phyloP scores from a whole-genome alignment of 768 basidiomycete species.

The Phlebiopsis gigantea region DNA sequence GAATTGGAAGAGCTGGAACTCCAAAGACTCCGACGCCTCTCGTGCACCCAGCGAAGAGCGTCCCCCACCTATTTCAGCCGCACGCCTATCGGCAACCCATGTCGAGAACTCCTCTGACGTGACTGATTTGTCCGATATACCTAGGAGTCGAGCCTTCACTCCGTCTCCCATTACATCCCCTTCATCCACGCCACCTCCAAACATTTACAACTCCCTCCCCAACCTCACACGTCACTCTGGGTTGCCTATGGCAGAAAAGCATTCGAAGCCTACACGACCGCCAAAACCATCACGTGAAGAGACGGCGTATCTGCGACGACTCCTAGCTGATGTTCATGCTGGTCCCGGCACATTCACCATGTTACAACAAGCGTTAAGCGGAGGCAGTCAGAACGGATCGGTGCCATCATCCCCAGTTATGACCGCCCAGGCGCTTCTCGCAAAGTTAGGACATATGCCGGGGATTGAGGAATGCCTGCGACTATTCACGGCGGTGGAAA shows the following conservation, averaged over 20 bases:
- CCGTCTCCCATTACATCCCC: not conserved
- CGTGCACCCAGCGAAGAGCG: conserved; percentile 11
- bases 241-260: not conserved
- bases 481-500: conserved; percentile 90
- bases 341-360: conserved; percentile 45
- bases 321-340: conserved; percentile 59
- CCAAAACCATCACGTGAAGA: conserved; percentile 56
- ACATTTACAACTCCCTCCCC: not conserved
- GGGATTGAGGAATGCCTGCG: conserved; percentile 76
- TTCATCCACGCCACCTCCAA: not conserved
- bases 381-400: conserved; percentile 14
- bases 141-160: not conserved
- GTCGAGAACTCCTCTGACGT: not conserved
- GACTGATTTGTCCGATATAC: not conserved
- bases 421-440: conserved; percentile 35
- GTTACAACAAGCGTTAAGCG: conserved; percentile 32
- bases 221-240: not conserved
- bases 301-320: conserved; percentile 58
- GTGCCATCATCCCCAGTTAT: conserved; percentile 22
- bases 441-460: conserved; percentile 44
- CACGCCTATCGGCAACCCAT: not conserved
- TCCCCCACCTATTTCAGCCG: not conserved
- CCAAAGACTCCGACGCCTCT: conserved; percentile 5
- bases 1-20: not conserved
- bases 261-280: conserved; percentile 33